Percentiles rank a stretch among this genome's conserved stretches.
phyloP scores from a whole-genome alignment of 2,329 filamentous ascomycete species.

The Colletotrichum theobromicola region DNA sequence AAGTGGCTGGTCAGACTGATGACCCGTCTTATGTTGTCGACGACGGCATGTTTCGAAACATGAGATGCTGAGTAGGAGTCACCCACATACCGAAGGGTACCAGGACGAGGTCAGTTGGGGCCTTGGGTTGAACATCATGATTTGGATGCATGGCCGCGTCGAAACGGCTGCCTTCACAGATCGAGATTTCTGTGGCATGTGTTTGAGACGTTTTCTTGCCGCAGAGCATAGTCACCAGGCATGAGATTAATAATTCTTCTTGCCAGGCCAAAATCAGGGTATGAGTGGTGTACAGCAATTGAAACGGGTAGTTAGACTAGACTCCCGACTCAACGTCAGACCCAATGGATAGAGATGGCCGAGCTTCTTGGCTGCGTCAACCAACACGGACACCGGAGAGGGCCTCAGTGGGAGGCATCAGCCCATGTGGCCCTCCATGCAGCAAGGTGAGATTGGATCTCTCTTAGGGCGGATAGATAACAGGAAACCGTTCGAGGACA shows the following conservation, averaged over 20 bases:
- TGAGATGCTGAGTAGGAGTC: not conserved
- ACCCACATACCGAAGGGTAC: not conserved
- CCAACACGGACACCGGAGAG: not conserved
- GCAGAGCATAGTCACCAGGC: not conserved
- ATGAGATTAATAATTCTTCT: not conserved
- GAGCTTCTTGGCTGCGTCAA: not conserved
- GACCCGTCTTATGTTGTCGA: not conserved
- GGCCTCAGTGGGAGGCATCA: not conserved
- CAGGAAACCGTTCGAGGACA: not conserved
- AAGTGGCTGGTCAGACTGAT: not conserved
- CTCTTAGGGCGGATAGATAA: not conserved
- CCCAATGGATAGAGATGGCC: not conserved
- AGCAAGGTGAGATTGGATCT: not conserved
- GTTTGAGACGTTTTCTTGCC: not conserved
- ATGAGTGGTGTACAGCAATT: not conserved
- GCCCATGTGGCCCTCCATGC: not conserved
- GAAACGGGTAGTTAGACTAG: not conserved
- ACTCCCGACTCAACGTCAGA: not conserved
- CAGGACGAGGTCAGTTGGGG: not conserved
- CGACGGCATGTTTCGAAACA: constrained; percentile 7
- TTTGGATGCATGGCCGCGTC: not conserved
- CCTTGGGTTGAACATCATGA: not conserved
- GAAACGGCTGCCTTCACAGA: not conserved
- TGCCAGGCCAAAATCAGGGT: not conserved
- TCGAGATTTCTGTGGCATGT: not conserved